Evolutionary conservation across 2,329 filamentous ascomycete species (phyloP).

Genomic region (Aspergillus sp.): DNA sequence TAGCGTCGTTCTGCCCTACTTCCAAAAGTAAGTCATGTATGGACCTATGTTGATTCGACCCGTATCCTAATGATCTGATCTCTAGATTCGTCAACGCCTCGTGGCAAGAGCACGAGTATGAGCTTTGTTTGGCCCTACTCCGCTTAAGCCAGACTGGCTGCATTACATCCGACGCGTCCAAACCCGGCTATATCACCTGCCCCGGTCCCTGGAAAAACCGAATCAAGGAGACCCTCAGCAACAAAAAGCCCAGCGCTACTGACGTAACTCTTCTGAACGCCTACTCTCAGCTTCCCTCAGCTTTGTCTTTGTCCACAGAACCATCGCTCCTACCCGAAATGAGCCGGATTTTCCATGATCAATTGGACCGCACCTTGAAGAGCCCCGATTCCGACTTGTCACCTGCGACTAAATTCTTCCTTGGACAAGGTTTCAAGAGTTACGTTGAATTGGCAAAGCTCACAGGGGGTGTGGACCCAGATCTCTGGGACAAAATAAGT

Average conservation of each 20-base stretch:
- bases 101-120: conserved; percentile 68
- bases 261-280: conserved; percentile 69
- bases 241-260: conserved; percentile 44
- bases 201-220: conserved; percentile 64
- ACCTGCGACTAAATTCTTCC: conserved; percentile 69
- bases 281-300: conserved; percentile 62
- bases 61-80: conserved; percentile 14
- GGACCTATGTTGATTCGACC: not conserved
- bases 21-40: conserved; percentile 66
- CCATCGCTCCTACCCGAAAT: conserved; percentile 67
- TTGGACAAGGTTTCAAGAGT: conserved; percentile 71
- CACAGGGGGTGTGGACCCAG: conserved; percentile 57
- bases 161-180: conserved; percentile 52
- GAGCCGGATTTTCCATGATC: conserved; percentile 63
- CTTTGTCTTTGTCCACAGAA: conserved; percentile 57
- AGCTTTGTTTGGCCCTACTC: conserved; percentile 68
- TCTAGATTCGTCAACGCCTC: conserved; percentile 70
- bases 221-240: conserved; percentile 68
- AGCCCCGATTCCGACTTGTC: conserved; percentile 60
- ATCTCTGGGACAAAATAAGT: conserved; percentile 65
- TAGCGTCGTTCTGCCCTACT: conserved; percentile 73
- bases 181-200: conserved; percentile 40
- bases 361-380: conserved; percentile 64
- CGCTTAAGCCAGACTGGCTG: conserved; percentile 52
- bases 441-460: conserved; percentile 66